A percentile compares a stretch with the other conserved stretches of the same genome.
phyloP scores from a whole-genome alignment of 371 early-diverging fungal genomes.

The Lichtheimia hyalospora region DNA sequence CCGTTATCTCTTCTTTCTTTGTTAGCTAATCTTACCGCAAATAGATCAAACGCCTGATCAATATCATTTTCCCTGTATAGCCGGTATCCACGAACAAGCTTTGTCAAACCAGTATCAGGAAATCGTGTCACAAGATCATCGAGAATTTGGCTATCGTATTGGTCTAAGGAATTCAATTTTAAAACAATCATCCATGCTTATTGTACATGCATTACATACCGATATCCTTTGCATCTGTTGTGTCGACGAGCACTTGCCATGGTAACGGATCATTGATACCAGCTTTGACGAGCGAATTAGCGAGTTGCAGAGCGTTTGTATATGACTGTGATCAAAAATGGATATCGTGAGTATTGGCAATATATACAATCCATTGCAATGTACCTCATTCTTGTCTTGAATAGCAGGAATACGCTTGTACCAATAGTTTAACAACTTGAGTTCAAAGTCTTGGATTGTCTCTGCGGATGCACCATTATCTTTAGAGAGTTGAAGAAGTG shows the following conservation, averaged over 20 bases:
- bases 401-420: conserved; percentile 26
- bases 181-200: not conserved
- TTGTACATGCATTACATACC: conserved; percentile 21
- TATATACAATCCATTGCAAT: not conserved
- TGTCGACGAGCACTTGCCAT: conserved; percentile 52
- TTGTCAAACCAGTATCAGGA: conserved; percentile 52
- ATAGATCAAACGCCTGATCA: conserved; percentile 49
- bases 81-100: conserved; percentile 49
- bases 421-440: conserved; percentile 30
- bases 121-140: conserved; percentile 43
- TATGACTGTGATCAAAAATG: not conserved
- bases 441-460: conserved; percentile 17
- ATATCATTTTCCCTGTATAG: conserved; percentile 38
- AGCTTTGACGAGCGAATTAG: conserved; percentile 31
- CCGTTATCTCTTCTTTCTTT: too few relatives aligned
- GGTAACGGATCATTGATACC: conserved; percentile 37
- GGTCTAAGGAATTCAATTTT: conserved; percentile 14
- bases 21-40: conserved; percentile 20
- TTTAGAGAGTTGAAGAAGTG: conserved; percentile 30
- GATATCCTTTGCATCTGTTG: conserved; percentile 37
- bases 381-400: conserved; percentile 27
- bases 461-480: conserved; percentile 11
- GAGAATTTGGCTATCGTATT: conserved; percentile 49
- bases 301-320: conserved; percentile 17
- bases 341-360: not conserved